A percentile compares a stretch with the other conserved stretches of the same genome.
Conservation (phyloP, 2,329 filamentous ascomycete species). For the Pseudogymnoascus sp. region DNA sequence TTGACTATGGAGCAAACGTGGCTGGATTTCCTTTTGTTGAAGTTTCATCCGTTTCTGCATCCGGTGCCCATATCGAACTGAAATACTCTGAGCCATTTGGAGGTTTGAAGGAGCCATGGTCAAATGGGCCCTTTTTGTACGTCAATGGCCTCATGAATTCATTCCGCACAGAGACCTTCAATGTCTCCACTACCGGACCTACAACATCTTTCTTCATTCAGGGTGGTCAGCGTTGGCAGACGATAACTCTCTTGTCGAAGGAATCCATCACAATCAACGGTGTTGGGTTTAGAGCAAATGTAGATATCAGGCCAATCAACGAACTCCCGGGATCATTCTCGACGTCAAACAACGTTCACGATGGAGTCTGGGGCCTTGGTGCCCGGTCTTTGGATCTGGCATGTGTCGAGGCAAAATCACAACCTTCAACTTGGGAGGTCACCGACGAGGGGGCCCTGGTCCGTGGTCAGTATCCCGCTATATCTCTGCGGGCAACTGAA, state of each 20-base stretch:
- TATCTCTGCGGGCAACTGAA: slow-evolving; percentile 21
- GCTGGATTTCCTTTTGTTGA: slow-evolving; percentile 31
- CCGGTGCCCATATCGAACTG: slow-evolving; percentile 29
- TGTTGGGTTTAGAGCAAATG: slow-evolving; percentile 29
- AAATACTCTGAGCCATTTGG: slow-evolving; percentile 31
- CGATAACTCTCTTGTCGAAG: slow-evolving; percentile 31
- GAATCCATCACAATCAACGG: slow-evolving; percentile 26
- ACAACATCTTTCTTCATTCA: slow-evolving; percentile 32
- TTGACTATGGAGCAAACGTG: slow-evolving; percentile 30
- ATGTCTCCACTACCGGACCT: slow-evolving; percentile 27
- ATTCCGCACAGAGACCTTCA: slow-evolving; percentile 34
- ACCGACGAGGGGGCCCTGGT: slow-evolving; percentile 30
- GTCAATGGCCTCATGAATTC: slow-evolving; percentile 26
- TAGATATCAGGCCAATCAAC: slow-evolving; percentile 20
- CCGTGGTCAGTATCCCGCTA: slow-evolving; percentile 28
- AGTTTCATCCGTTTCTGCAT: slow-evolving; percentile 20
- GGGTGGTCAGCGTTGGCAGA: slow-evolving; percentile 35
- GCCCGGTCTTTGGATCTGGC: slow-evolving; percentile 28
- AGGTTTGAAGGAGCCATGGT: slow-evolving; percentile 23
- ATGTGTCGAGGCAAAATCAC: slow-evolving; percentile 32
- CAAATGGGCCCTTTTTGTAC: slow-evolving; percentile 30
- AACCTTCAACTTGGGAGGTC: slow-evolving; percentile 31
- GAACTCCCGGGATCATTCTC: slow-evolving; percentile 27
- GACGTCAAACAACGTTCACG: slow-evolving; percentile 27
- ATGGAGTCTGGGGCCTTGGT: slow-evolving; percentile 34